These are phyloP conservation scores for Clonostachys rhizophaga DNA, from an alignment of 2,329 filamentous ascomycete species.

Conservation along the genomic window DNA sequence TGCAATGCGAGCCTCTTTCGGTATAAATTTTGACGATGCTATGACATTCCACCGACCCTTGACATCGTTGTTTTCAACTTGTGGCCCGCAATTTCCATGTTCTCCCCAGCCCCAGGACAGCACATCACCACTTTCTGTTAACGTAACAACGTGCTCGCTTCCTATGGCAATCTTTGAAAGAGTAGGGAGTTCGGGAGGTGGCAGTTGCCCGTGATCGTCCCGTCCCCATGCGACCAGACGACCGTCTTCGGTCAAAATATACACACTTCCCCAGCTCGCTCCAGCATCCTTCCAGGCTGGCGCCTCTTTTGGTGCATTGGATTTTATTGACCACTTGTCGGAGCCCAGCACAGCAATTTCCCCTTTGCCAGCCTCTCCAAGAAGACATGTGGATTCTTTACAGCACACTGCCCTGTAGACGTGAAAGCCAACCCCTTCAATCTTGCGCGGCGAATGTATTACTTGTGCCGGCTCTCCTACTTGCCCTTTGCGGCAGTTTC, in stretches of 20 bases:
- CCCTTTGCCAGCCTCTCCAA: slow-evolving; percentile 50
- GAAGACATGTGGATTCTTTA: slow-evolving; percentile 77
- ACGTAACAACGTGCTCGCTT: slow-evolving; percentile 82
- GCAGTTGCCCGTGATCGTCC: slow-evolving; percentile 78
- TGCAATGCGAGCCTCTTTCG: slow-evolving; percentile 45
- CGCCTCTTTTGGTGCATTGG: slow-evolving; percentile 46
- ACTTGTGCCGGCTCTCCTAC: slow-evolving; percentile 56
- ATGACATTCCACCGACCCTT: slow-evolving; percentile 67
- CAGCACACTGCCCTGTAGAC: slow-evolving; percentile 70
- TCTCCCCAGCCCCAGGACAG: slow-evolving; percentile 95
- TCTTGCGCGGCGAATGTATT: slow-evolving; percentile 54
- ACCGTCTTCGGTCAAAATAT: slow-evolving; percentile 60
- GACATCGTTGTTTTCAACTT: slow-evolving; percentile 59
- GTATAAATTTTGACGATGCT: slow-evolving; percentile 49
- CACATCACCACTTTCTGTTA: slow-evolving; percentile 61
- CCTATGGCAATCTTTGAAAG: slow-evolving; percentile 69
- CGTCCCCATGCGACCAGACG: slow-evolving; percentile 72
- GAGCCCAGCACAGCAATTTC: slow-evolving; percentile 65
- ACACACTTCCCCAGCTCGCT: slow-evolving; percentile 80
- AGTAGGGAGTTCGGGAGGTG: slow-evolving; percentile 54
- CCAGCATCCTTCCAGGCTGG: slow-evolving; percentile 62
- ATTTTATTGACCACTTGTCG: slow-evolving; percentile 66
- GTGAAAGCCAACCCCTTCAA: slow-evolving; percentile 55
- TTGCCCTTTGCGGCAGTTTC: slow-evolving; percentile 80
- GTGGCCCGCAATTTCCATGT: slow-evolving; percentile 88